A percentile compares a stretch with the other conserved stretches of the same genome.
Evolutionary conservation across 2,329 filamentous ascomycete genomes (phyloP).

Genomic region (Cyphellophora attinorum): DNA sequence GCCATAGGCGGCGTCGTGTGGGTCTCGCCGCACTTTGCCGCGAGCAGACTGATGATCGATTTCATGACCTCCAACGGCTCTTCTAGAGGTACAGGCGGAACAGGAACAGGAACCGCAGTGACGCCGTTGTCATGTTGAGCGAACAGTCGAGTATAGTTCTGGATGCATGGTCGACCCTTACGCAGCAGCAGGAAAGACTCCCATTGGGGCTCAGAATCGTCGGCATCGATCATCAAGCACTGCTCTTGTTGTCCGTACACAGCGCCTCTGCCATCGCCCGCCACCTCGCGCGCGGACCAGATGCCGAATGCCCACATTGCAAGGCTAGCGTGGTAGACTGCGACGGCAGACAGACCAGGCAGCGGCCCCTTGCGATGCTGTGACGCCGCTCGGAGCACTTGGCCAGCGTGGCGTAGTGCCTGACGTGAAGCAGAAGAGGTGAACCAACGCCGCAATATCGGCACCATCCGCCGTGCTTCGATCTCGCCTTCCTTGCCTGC

Average conservation of each 20-base stretch:
- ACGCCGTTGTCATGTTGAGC: too few species aligned
- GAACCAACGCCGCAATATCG: constrained; percentile 28
- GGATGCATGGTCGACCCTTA: too few species aligned
- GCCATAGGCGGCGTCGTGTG: constrained; percentile 46
- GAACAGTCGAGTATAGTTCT: too few species aligned
- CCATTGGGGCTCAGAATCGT: too few species aligned
- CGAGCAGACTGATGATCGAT: constrained; percentile 1
- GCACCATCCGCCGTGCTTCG: constrained; percentile 26
- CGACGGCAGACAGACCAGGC: constrained; percentile 58
- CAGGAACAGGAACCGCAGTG: not conserved
- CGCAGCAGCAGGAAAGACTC: too few species aligned
- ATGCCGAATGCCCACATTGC: constrained; percentile 63
- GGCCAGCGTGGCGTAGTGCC: constrained; percentile 59
- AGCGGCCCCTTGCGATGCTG: constrained; percentile 44
- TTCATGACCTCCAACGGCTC: constrained; percentile 3
- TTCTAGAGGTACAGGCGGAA: not conserved
- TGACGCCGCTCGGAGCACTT: constrained; percentile 53
- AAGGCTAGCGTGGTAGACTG: constrained; percentile 58
- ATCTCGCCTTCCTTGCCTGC: constrained; percentile 33
- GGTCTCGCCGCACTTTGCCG: not conserved
- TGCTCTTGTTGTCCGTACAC: not conserved
- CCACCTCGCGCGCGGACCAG: constrained; percentile 6
- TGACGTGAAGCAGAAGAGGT: constrained; percentile 25
- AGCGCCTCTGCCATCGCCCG: not conserved
- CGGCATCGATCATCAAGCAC: too few species aligned